Conservation (phyloP, 2,329 filamentous ascomycete species). For the Aaosphaeria arxii region DNA sequence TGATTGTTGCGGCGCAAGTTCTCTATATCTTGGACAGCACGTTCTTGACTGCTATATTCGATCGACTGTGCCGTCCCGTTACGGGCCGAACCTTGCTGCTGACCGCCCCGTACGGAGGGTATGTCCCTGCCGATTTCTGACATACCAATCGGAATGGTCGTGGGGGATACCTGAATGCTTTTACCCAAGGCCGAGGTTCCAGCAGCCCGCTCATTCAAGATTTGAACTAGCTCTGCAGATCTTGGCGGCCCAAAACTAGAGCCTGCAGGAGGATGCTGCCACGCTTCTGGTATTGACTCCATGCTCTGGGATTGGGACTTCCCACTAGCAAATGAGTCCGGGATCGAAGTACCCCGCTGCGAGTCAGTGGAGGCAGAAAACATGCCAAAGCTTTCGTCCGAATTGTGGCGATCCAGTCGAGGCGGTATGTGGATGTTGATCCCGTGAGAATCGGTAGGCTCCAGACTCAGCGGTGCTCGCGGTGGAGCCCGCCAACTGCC, state of each 20-base stretch:
- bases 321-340: slow-evolving; percentile 47
- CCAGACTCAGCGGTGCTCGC: slow-evolving; percentile 50
- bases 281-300: slow-evolving; percentile 25
- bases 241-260: slow-evolving; percentile 32
- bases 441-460: slow-evolving; percentile 38
- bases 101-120: slow-evolving; percentile 3
- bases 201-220: slow-evolving; percentile 6
- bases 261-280: slow-evolving; percentile 19
- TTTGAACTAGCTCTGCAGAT: background rate
- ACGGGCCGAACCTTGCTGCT: slow-evolving; percentile 11
- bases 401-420: slow-evolving; percentile 51
- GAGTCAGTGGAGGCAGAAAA: slow-evolving; percentile 63
- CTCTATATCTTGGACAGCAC: slow-evolving; percentile 36
- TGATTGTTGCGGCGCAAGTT: slow-evolving; percentile 40
- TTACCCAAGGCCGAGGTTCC: slow-evolving; percentile 9
- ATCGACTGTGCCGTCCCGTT: slow-evolving; percentile 10
- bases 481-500: slow-evolving; percentile 49
- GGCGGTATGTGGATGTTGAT: slow-evolving; percentile 33
- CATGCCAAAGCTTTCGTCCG: slow-evolving; percentile 61
- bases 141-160: slow-evolving; percentile 19
- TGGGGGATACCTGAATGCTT: slow-evolving; percentile 25
- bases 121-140: background rate
- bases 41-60: slow-evolving; percentile 25
- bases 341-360: slow-evolving; percentile 50
- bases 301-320: slow-evolving; percentile 22